A percentile compares a stretch with the other conserved stretches of the same genome.
phyloP scores from a whole-genome alignment of 2,329 filamentous ascomycete species.

The Alternaria brassicae region DNA sequence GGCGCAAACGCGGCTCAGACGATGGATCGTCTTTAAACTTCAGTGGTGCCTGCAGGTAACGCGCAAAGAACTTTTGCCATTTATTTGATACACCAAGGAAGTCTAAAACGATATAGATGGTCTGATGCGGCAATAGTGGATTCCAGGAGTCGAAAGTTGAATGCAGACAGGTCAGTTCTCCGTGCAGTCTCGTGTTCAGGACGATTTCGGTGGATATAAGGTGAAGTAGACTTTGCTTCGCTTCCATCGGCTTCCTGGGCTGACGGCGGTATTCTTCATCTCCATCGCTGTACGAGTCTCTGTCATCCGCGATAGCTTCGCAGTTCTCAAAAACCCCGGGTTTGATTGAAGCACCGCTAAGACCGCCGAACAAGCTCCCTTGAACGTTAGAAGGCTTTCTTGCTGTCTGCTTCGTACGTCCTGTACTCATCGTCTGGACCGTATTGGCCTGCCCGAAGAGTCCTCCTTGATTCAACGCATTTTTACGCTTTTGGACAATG shows the following conservation, averaged over 20 bases:
- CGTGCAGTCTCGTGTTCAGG: slow-evolving; percentile 40
- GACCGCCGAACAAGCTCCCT: not conserved
- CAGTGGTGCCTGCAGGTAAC: slow-evolving; percentile 56
- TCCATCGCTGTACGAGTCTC: not conserved
- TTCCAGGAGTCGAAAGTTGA: slow-evolving; percentile 45
- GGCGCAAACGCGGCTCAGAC: slow-evolving; percentile 48
- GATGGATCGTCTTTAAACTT: slow-evolving; percentile 52
- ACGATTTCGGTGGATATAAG: slow-evolving; percentile 41
- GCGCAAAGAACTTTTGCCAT: slow-evolving; percentile 56
- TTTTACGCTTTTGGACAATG: slow-evolving; percentile 4
- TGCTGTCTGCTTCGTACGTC: slow-evolving; percentile 15
- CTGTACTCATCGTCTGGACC: not conserved
- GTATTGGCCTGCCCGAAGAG: not conserved
- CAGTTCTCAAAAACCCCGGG: slow-evolving; percentile 5
- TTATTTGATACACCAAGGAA: slow-evolving; percentile 55
- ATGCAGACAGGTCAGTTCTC: slow-evolving; percentile 42
- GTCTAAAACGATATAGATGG: slow-evolving; percentile 53
- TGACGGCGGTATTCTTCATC: not conserved
- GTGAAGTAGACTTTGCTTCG: slow-evolving; percentile 43
- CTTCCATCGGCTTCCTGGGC: slow-evolving; percentile 39
- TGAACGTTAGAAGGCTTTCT: not conserved
- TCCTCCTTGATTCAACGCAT: not conserved
- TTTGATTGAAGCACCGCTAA: not conserved
- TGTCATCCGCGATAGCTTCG: not conserved
- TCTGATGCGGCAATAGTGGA: slow-evolving; percentile 53